These are phyloP conservation scores for Nidularia sp. DNA, from an alignment of 768 basidiomycete species.

Conservation along the genomic window DNA sequence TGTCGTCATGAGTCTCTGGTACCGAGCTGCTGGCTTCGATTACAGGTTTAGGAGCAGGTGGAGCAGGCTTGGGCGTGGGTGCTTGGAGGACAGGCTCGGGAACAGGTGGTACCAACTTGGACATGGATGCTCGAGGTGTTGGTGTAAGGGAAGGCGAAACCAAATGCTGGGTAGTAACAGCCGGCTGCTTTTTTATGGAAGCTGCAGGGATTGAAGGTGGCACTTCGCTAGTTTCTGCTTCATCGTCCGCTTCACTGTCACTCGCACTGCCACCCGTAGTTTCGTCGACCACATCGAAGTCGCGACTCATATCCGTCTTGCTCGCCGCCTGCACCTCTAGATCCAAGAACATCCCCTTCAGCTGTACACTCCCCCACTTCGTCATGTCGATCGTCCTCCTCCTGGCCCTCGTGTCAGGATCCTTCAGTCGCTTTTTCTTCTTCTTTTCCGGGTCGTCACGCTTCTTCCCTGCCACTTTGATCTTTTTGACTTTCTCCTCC, in stretches of 20 bases:
- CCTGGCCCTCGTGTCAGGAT: conserved; percentile 56
- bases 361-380: conserved; percentile 63
- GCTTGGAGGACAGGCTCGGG: background rate
- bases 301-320: conserved; percentile 10
- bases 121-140: background rate
- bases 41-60: conserved; percentile 1
- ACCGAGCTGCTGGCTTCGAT: background rate
- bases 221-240: conserved; percentile 7
- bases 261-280: conserved; percentile 1
- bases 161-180: background rate
- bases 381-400: conserved; percentile 69
- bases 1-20: conserved; percentile 17
- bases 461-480: conserved; percentile 9
- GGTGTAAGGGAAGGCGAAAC: background rate
- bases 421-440: conserved; percentile 42
- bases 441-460: conserved; percentile 18
- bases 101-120: conserved; percentile 2
- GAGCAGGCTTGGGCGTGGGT: background rate
- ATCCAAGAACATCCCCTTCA: conserved; percentile 69
- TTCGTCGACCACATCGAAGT: conserved; percentile 4
- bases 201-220: background rate
- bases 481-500: conserved; percentile 12
- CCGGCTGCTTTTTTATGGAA: background rate
- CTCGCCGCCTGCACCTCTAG: conserved; percentile 22
- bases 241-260: conserved; percentile 8